Percentiles rank a stretch among this genome's conserved stretches.
Conservation (phyloP, 2,329 filamentous ascomycete genomes). For the Fusarium xyrophilum region DNA sequence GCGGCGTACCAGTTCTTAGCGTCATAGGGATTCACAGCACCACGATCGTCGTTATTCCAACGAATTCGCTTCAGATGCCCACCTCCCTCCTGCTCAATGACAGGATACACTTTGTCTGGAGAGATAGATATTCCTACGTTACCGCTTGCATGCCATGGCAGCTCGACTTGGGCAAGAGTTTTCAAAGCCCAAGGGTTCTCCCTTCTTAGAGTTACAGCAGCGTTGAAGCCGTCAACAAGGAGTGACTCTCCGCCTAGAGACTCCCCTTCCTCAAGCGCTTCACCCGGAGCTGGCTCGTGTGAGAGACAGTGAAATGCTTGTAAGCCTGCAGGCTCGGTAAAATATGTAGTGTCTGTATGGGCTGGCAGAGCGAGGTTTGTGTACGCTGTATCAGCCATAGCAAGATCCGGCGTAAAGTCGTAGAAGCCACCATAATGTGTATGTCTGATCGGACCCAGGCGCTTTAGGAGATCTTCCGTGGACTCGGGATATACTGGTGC, state of each 20-base stretch:
- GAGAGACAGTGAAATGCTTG: constrained; percentile 93
- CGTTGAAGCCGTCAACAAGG: constrained; percentile 85
- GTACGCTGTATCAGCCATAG: constrained; percentile 89
- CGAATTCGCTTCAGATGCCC: constrained; percentile 65
- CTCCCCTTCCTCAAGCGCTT: constrained; percentile 40
- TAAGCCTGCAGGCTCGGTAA: constrained; percentile 87
- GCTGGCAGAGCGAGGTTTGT: constrained; percentile 81
- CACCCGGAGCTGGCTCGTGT: constrained; percentile 57
- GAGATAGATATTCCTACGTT: constrained; percentile 84
- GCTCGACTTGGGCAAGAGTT: constrained; percentile 60
- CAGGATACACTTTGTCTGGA: constrained; percentile 73
- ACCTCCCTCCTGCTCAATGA: constrained; percentile 66
- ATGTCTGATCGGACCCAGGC: constrained; percentile 81
- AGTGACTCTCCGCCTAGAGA: constrained; percentile 75
- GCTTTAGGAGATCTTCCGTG: constrained; percentile 60
- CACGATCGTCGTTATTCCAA: constrained; percentile 94
- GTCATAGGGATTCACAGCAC: constrained; percentile 56
- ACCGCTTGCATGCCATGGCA: constrained; percentile 87
- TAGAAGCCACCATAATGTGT: constrained; percentile 86
- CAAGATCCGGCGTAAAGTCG: constrained; percentile 89
- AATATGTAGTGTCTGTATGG: constrained; percentile 96
- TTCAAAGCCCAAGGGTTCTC: constrained; percentile 64
- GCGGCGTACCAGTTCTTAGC: constrained; percentile 77
- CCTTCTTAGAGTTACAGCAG: constrained; percentile 64
- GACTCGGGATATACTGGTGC: constrained; percentile 57